Evolutionary conservation across 345 rosid genomes (phyloP).

Genomic region (Microthlaspi erraticum): DNA sequence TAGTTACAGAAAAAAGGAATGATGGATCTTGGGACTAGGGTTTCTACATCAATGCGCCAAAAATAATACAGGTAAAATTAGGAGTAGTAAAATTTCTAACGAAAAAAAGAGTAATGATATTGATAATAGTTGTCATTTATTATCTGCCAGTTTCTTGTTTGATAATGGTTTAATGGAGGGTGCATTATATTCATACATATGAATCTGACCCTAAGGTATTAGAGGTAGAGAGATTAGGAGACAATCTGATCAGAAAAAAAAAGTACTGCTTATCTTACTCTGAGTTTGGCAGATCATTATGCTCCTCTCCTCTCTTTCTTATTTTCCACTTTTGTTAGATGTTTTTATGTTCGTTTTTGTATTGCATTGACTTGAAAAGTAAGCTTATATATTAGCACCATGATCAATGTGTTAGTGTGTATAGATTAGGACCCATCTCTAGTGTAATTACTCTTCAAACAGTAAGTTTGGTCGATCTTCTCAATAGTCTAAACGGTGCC

Average conservation of each 20-base stretch:
- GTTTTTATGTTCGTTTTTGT: not conserved
- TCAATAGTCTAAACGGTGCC: conserved; percentile 18
- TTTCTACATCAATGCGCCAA: conserved; percentile 34
- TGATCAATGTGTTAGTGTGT: conserved; percentile 15
- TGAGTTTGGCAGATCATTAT: conserved; percentile 43
- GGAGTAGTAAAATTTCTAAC: not conserved
- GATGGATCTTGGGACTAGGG: conserved; percentile 47
- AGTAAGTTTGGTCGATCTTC: conserved; percentile 33
- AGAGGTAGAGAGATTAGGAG: conserved; percentile 42
- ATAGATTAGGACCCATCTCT: conserved; percentile 36
- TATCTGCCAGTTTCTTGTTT: conserved; percentile 47
- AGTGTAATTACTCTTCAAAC: conserved; percentile 35
- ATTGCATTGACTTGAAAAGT: conserved; percentile 1
- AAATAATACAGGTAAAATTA: conserved; percentile 17
- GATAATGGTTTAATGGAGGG: conserved; percentile 24
- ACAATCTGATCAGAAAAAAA: conserved; percentile 42
- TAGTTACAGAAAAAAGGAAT: conserved; percentile 41
- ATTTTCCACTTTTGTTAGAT: not conserved
- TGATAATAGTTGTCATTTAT: conserved; percentile 28
- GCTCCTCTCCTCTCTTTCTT: conserved; percentile 3
- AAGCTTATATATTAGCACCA: not conserved
- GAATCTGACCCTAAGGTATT: conserved; percentile 40
- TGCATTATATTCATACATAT: conserved; percentile 14
- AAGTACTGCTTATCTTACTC: conserved; percentile 17
- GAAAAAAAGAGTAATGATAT: too few species aligned